Evolutionary conservation across 129 eudicot genomes (phyloP).

Genomic region (Silybum marianum): DNA sequence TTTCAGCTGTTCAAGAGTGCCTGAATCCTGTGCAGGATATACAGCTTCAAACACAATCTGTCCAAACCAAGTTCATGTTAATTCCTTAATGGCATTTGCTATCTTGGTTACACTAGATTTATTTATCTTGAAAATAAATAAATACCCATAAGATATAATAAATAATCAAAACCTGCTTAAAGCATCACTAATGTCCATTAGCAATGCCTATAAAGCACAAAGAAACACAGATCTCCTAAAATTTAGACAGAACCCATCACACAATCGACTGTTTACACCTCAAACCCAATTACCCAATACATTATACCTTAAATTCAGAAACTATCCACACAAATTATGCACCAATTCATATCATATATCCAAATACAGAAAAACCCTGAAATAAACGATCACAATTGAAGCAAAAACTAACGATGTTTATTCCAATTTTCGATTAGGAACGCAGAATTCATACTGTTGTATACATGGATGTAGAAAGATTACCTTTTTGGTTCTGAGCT

Average conservation of each 20-base stretch:
- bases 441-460: neutral
- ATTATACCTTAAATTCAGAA: neutral
- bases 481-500: slow-evolving; percentile 72
- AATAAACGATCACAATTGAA: neutral
- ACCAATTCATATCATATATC: neutral
- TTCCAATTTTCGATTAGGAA: neutral
- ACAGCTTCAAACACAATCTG: slow-evolving; percentile 70
- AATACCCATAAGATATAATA: neutral
- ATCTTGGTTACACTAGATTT: neutral
- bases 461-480: neutral
- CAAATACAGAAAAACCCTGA: neutral
- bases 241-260: neutral
- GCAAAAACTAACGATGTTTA: neutral
- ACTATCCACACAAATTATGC: neutral
- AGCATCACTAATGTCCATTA: neutral
- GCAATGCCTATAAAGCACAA: neutral
- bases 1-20: slow-evolving; percentile 69
- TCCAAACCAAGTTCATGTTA: neutral
- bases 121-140: too few relatives aligned
- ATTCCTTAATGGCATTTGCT: neutral
- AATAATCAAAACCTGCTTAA: neutral
- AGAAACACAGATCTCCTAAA: neutral
- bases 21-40: slow-evolving; percentile 54
- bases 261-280: neutral
- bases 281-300: neutral